Evolutionary conservation across 495 filamentous ascomycete species (phyloP).

Genomic region (Penicillium manginii): DNA sequence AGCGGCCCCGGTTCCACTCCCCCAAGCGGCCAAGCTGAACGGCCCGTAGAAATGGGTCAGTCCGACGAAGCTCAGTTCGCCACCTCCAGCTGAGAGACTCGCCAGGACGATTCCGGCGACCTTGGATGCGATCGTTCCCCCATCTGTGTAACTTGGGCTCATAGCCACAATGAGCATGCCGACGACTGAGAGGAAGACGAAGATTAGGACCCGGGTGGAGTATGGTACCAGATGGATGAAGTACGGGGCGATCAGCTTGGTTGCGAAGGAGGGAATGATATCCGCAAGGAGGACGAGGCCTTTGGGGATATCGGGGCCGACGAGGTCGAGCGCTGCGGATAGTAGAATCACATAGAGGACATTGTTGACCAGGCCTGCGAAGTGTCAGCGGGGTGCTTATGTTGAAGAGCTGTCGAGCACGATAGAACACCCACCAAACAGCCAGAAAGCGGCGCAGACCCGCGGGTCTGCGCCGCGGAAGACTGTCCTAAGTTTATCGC

Average conservation of each 20-base stretch:
- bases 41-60: slow-evolving; percentile 92
- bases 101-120: slow-evolving; percentile 84
- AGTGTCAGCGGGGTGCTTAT: not conserved
- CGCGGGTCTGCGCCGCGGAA: slow-evolving; percentile 71
- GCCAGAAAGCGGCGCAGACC: slow-evolving; percentile 85
- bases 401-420: not conserved
- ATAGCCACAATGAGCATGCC: slow-evolving; percentile 91
- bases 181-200: slow-evolving; percentile 68
- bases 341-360: slow-evolving; percentile 97
- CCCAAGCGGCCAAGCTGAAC: slow-evolving; percentile 91
- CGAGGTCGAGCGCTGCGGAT: slow-evolving; percentile 93
- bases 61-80: slow-evolving; percentile 87
- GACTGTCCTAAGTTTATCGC: slow-evolving; percentile 61
- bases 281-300: slow-evolving; percentile 91
- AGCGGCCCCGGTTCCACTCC: slow-evolving; percentile 88
- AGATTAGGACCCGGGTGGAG: slow-evolving; percentile 68
- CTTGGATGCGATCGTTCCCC: slow-evolving; percentile 68
- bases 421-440: slow-evolving; percentile 69
- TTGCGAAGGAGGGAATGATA: slow-evolving; percentile 84
- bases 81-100: slow-evolving; percentile 79
- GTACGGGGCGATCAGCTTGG: slow-evolving; percentile 88
- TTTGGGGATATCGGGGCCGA: slow-evolving; percentile 83
- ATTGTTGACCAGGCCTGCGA: slow-evolving; percentile 92
- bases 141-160: slow-evolving; percentile 63
- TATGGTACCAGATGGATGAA: slow-evolving; percentile 91